Percentiles rank a stretch among this genome's conserved stretches.
phyloP scores from a whole-genome alignment of 2,329 filamentous ascomycete species.

The Shiraia bambusicola region DNA sequence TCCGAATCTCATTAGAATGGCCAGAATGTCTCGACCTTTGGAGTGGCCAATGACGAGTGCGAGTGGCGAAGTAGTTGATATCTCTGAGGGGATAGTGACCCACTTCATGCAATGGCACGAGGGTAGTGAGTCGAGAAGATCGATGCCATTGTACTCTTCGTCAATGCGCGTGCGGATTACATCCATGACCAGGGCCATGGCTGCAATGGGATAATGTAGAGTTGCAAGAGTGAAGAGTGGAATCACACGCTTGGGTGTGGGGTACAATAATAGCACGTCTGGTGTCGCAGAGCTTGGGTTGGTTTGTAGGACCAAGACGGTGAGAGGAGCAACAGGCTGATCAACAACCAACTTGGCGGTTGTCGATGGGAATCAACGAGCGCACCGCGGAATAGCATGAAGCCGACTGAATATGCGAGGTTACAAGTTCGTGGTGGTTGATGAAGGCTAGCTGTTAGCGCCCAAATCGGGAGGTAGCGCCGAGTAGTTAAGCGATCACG shows the following conservation, averaged over 20 bases:
- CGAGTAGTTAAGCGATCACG: too few species aligned
- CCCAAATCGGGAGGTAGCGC: too few species aligned
- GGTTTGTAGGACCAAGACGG: background rate
- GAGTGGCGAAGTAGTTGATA: background rate
- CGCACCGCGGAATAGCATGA: too few species aligned
- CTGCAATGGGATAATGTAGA: background rate
- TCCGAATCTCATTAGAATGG: constrained; percentile 5
- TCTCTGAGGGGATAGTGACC: background rate
- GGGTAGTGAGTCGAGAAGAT: constrained; percentile 7
- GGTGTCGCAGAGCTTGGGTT: too few species aligned
- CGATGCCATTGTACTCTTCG: constrained; percentile 2
- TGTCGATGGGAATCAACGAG: too few species aligned
- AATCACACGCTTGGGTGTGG: background rate
- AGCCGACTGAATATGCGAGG: too few species aligned
- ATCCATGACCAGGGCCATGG: constrained; percentile 8
- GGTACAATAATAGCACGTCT: too few species aligned
- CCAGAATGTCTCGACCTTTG: constrained; percentile 6
- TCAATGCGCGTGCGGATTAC: constrained; percentile 4
- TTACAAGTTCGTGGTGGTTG: too few species aligned
- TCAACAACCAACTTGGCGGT: too few species aligned
- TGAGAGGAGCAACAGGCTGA: too few species aligned
- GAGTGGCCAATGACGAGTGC: constrained; percentile 5
- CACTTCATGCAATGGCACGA: constrained; percentile 7
- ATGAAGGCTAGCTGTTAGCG: too few species aligned
- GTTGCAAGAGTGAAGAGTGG: background rate